phyloP scores from a whole-genome alignment of 345 rosid species.

The Cardiospermum halicacabum region DNA sequence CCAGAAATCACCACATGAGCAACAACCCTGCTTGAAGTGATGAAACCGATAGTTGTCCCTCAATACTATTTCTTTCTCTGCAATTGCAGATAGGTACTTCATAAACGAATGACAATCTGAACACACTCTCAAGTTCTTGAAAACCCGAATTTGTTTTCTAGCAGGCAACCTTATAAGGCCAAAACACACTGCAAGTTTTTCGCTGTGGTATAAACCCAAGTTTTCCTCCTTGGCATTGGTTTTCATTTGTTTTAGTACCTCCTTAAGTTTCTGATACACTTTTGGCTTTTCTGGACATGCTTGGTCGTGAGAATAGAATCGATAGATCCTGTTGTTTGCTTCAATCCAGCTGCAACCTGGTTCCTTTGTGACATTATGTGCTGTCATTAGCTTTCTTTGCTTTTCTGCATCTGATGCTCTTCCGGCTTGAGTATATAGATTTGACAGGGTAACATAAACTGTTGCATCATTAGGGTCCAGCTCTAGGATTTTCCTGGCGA shows the following conservation, averaged over 20 bases:
- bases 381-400: constrained; percentile 22
- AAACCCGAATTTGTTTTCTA: constrained; percentile 18
- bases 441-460: constrained; percentile 22
- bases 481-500: constrained; percentile 16
- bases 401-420: constrained; percentile 13
- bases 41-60: constrained; percentile 26
- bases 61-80: constrained; percentile 14
- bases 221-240: constrained; percentile 6
- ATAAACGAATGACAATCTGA: constrained; percentile 22
- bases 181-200: constrained; percentile 27
- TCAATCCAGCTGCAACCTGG: constrained; percentile 28
- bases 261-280: constrained; percentile 17
- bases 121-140: constrained; percentile 26
- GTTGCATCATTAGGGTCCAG: constrained; percentile 20
- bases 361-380: constrained; percentile 14
- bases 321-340: constrained; percentile 22
- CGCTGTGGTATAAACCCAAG: constrained; percentile 22
- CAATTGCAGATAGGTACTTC: constrained; percentile 12
- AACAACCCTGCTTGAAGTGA: constrained; percentile 23
- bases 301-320: constrained; percentile 20
- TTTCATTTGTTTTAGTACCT: constrained; percentile 13
- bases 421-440: constrained; percentile 17
- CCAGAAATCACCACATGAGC: constrained; percentile 27
- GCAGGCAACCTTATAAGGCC: constrained; percentile 24
- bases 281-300: constrained; percentile 13